These are phyloP conservation scores for Nakazawaea pomicola DNA, from an alignment of 805 yeast genomes.

Conservation along the genomic window DNA sequence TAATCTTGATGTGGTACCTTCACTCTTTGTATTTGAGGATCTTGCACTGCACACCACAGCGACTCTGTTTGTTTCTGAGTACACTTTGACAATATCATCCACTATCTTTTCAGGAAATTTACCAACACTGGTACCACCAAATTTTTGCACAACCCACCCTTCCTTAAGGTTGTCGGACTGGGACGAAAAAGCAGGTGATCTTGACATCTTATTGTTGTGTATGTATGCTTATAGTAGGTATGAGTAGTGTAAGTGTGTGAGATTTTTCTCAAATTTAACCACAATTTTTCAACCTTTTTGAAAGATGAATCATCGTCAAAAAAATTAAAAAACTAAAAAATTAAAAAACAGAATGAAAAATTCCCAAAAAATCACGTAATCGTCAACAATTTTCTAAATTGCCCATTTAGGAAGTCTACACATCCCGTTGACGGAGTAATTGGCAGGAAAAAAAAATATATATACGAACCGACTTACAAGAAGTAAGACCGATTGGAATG, in stretches of 20 bases:
- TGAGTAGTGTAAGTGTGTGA: too few species aligned
- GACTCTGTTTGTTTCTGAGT: slow-evolving; percentile 55
- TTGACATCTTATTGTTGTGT: slow-evolving; percentile 5
- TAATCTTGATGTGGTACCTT: slow-evolving; percentile 91
- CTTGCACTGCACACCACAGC: slow-evolving; percentile 97
- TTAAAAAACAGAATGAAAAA: too few species aligned
- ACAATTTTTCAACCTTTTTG: not conserved
- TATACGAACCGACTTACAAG: too few species aligned
- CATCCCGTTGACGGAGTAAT: not conserved
- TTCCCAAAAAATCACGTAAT: too few species aligned
- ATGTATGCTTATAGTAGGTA: not conserved
- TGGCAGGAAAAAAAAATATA: too few species aligned
- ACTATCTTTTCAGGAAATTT: slow-evolving; percentile 86
- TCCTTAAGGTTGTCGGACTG: slow-evolving; percentile 11
- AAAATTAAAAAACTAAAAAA: too few species aligned
- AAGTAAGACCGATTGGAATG: too few species aligned
- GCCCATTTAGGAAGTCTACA: not conserved
- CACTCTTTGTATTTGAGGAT: slow-evolving; percentile 83
- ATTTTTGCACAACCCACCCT: slow-evolving; percentile 84
- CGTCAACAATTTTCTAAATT: too few species aligned
- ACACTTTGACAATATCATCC: slow-evolving; percentile 73
- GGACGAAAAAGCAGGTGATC: slow-evolving; percentile 12
- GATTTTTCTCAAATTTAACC: not conserved
- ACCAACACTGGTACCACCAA: slow-evolving; percentile 97
- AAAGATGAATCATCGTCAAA: not conserved